Percentiles rank a stretch among this genome's conserved stretches.
phyloP scores from a whole-genome alignment of 2,329 filamentous ascomycete species.

The Neonectria ditissima region DNA sequence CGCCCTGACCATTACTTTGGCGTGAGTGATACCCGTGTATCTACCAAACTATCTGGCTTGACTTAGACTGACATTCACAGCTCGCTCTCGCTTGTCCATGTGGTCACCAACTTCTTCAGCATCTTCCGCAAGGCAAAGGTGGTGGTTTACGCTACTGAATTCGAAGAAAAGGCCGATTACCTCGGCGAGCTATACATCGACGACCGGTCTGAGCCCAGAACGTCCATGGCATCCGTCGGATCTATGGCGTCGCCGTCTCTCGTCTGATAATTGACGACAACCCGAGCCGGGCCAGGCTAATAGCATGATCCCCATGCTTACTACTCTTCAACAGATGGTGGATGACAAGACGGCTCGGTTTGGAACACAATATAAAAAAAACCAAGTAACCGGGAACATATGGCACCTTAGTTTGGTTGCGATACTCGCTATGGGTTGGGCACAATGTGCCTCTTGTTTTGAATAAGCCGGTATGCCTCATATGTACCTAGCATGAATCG shows the following conservation, averaged over 20 bases:
- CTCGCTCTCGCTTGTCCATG: constrained; percentile 28
- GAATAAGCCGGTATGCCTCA: constrained; percentile 10
- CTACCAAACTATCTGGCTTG: neutral
- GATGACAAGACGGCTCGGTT: neutral
- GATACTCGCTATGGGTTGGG: neutral
- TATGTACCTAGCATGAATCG: neutral
- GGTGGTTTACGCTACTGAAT: constrained; percentile 33
- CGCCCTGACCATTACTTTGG: constrained; percentile 32
- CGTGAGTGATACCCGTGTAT: constrained; percentile 37
- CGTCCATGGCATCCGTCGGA: constrained; percentile 25
- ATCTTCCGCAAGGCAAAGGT: constrained; percentile 37
- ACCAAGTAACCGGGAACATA: neutral
- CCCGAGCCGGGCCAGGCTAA: neutral
- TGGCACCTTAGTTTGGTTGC: neutral
- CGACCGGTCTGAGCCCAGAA: constrained; percentile 34
- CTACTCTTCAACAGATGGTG: neutral
- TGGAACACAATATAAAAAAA: neutral
- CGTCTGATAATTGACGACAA: constrained; percentile 10
- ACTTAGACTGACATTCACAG: constrained; percentile 18
- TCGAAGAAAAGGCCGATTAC: constrained; percentile 26
- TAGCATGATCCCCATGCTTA: neutral
- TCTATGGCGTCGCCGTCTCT: constrained; percentile 21
- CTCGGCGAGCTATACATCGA: constrained; percentile 34
- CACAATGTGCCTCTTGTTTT: constrained; percentile 3
- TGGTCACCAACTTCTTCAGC: constrained; percentile 32